Evolutionary conservation across 768 basidiomycete genomes (phyloP).

Genomic region (Pleurotus giganteus): DNA sequence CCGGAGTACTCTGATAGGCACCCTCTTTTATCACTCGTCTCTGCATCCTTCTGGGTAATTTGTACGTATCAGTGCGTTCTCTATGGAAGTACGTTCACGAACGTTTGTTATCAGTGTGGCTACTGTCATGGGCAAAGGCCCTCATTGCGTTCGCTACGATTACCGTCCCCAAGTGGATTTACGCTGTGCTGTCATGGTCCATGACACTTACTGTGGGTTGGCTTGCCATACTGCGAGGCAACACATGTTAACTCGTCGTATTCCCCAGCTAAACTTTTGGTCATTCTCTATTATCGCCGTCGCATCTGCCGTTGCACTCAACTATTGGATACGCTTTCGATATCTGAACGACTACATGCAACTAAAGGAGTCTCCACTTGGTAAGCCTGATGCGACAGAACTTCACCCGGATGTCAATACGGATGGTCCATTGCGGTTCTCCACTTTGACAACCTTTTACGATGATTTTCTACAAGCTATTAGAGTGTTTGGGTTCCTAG

Average conservation of each 20-base stretch:
- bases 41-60: conserved; percentile 84
- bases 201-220: conserved; percentile 78
- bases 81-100: neutral
- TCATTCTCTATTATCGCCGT: conserved; percentile 79
- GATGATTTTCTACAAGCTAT: conserved; percentile 98
- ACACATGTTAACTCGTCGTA: conserved; percentile 8
- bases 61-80: conserved; percentile 43
- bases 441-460: conserved; percentile 91
- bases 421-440: conserved; percentile 48
- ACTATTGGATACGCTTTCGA: conserved; percentile 83
- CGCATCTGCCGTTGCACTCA: conserved; percentile 62
- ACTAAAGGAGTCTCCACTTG: conserved; percentile 77
- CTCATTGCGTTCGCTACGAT: conserved; percentile 81
- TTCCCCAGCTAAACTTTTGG: conserved; percentile 80
- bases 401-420: conserved; percentile 91
- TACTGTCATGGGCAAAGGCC: conserved; percentile 73
- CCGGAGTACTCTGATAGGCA: conserved; percentile 46
- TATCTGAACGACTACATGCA: conserved; percentile 75
- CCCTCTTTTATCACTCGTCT: conserved; percentile 72
- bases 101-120: conserved; percentile 57
- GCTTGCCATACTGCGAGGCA: neutral
- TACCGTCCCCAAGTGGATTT: conserved; percentile 75
- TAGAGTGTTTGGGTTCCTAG: conserved; percentile 93
- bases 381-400: conserved; percentile 81
- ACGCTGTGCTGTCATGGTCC: conserved; percentile 78